Conservation (phyloP, 345 rosid genomes). For the Psidium guajava region DNA sequence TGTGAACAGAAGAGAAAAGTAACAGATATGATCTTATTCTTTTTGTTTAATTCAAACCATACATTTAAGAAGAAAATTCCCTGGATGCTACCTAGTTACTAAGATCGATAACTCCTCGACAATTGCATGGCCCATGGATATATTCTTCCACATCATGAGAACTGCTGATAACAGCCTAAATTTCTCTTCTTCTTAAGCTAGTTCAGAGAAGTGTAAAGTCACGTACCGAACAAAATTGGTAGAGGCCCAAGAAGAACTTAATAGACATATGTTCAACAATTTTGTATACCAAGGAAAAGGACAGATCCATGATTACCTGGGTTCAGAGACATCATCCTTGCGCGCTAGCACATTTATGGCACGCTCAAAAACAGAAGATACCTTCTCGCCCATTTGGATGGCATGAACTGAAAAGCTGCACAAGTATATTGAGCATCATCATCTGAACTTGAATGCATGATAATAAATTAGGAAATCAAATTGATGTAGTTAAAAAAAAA, state of each 20-base stretch:
- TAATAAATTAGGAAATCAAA: neutral
- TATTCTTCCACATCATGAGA: neutral
- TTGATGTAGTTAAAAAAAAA: neutral
- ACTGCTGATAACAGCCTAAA: neutral
- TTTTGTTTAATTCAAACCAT: neutral
- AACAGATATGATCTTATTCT: neutral
- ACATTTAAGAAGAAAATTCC: neutral
- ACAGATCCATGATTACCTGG: constrained; percentile 23
- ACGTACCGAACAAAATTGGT: neutral
- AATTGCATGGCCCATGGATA: neutral
- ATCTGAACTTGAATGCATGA: neutral
- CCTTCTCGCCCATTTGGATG: constrained; percentile 86
- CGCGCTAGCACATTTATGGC: constrained; percentile 74
- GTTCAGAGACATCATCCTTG: constrained; percentile 52
- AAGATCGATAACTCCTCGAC: neutral
- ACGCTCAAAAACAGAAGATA: constrained; percentile 68
- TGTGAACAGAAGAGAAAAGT: neutral
- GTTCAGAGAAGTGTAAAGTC: neutral
- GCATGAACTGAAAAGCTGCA: constrained; percentile 89
- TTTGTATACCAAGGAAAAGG: neutral
- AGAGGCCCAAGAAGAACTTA: neutral
- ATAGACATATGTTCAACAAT: neutral
- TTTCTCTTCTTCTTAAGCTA: neutral
- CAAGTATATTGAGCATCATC: constrained; percentile 2
- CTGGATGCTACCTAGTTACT: neutral